phyloP scores from a whole-genome alignment of 345 rosid genomes.

The Jatropha curcas region DNA sequence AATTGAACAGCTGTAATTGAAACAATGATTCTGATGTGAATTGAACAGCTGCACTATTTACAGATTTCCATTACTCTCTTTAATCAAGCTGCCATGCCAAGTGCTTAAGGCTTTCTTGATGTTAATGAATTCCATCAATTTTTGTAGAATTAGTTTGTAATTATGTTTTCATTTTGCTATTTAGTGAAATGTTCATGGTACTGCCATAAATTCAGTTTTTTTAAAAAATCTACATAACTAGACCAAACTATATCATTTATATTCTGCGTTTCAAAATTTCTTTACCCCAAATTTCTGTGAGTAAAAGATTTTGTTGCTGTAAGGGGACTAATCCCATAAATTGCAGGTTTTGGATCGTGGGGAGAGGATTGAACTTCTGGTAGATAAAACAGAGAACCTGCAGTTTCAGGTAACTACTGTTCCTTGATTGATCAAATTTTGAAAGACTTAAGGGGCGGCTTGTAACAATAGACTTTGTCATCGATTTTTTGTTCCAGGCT shows the following conservation, averaged over 20 bases:
- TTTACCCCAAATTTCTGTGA: too few species aligned
- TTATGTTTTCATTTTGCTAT: too few species aligned
- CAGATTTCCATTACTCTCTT: neutral
- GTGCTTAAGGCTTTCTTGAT: too few species aligned
- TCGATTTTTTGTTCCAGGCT: conserved; percentile 44
- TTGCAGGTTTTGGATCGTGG: conserved; percentile 93
- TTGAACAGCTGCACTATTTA: neutral
- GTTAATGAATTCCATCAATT: too few species aligned
- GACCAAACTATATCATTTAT: too few species aligned
- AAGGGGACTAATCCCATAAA: neutral
- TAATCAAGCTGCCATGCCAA: too few species aligned
- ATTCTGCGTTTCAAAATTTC: too few species aligned
- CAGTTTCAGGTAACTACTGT: conserved; percentile 68
- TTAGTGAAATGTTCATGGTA: too few species aligned
- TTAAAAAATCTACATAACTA: too few species aligned
- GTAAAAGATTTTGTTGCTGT: neutral
- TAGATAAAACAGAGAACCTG: conserved; percentile 84
- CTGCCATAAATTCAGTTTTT: too few species aligned
- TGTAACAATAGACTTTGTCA: neutral
- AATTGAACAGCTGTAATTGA: neutral
- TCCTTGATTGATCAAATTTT: neutral
- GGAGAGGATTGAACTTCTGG: conserved; percentile 91
- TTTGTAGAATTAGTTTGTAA: too few species aligned
- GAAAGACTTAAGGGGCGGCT: neutral
- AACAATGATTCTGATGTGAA: neutral